phyloP scores from a whole-genome alignment of 306 rosid genomes.

The Dryas octopetala region DNA sequence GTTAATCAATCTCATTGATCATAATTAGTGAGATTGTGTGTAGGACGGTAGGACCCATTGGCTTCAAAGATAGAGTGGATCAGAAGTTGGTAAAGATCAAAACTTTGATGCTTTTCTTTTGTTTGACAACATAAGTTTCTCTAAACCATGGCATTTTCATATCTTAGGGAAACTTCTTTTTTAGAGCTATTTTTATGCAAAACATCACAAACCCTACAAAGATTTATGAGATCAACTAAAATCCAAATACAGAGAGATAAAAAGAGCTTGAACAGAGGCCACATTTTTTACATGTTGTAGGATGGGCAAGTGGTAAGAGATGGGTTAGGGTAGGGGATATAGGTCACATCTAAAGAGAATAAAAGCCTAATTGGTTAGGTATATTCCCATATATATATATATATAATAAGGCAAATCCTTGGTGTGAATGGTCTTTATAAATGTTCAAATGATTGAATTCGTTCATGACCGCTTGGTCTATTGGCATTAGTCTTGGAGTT shows the following conservation, averaged over 20 bases:
- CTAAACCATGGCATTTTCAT: neutral
- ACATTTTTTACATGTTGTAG: too few relatives aligned
- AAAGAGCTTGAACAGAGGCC: neutral
- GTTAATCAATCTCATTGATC: neutral
- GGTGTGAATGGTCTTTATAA: too few relatives aligned
- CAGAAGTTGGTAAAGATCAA: slow-evolving; percentile 5
- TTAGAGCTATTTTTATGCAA: neutral
- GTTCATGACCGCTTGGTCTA: too few relatives aligned
- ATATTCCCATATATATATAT: too few relatives aligned
- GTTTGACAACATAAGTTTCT: neutral
- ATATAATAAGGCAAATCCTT: too few relatives aligned
- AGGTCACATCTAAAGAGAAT: too few relatives aligned
- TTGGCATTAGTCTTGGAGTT: too few relatives aligned
- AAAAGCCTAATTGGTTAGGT: too few relatives aligned
- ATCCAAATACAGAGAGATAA: neutral
- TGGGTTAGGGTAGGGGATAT: too few relatives aligned
- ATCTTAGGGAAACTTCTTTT: neutral
- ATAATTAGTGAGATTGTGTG: neutral
- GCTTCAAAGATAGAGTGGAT: neutral
- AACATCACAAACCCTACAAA: neutral
- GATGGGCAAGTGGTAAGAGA: too few relatives aligned
- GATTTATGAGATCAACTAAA: neutral
- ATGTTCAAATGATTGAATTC: too few relatives aligned
- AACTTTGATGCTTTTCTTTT: too few relatives aligned
- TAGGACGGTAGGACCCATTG: neutral